These are phyloP conservation scores for Fusarium caatingaense DNA, from an alignment of 2,329 filamentous ascomycete species.

Conservation along the genomic window DNA sequence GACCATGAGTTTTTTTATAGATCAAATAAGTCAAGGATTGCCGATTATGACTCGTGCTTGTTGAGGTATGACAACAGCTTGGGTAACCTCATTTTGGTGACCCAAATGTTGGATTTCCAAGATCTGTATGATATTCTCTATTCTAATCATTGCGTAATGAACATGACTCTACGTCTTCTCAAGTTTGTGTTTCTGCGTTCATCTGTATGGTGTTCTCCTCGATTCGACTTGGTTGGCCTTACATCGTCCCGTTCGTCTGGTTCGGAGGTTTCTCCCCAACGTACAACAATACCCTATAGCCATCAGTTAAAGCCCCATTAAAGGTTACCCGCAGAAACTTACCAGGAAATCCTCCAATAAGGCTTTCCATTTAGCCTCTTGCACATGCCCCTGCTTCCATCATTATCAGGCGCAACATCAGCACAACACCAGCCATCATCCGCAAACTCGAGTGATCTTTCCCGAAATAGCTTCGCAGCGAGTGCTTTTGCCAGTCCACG, in stretches of 20 bases:
- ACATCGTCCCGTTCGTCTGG: constrained; percentile 2
- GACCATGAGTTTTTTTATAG: background rate
- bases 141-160: background rate
- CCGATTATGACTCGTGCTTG: background rate
- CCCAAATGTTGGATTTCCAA: background rate
- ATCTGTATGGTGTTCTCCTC: background rate
- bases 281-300: constrained; percentile 37
- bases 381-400: constrained; percentile 70
- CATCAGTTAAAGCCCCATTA: background rate
- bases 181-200: background rate
- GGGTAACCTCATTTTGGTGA: too few species aligned
- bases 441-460: constrained; percentile 59
- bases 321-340: constrained; percentile 41
- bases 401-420: constrained; percentile 72
- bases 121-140: background rate
- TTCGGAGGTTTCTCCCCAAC: constrained; percentile 21
- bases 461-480: constrained; percentile 66
- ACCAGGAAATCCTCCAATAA: constrained; percentile 71
- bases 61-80: background rate
- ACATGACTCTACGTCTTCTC: background rate
- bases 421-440: constrained; percentile 68
- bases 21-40: background rate
- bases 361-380: constrained; percentile 68
- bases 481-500: constrained; percentile 72
- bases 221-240: background rate